Base-by-base conservation (phyloP, 2,329 filamentous ascomycete species). In the Aureobasidium pullulans region DNA sequence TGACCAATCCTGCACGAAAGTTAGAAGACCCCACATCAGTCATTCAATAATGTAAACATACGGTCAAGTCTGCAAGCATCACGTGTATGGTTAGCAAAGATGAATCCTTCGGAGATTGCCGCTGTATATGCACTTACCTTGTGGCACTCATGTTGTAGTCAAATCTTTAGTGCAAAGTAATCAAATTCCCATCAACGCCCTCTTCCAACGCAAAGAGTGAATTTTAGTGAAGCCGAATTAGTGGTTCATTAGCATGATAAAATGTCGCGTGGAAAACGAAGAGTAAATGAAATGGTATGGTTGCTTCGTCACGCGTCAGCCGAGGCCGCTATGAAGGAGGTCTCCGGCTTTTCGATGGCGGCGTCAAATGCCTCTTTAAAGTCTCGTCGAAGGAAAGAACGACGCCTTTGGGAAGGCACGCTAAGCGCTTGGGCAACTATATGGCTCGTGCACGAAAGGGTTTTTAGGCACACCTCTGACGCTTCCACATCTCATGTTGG, bases 41-140 rank as follows among this genome's bases (percentile, higher is more conserved):
- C 39, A 46, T 40, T 32, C 46, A 61, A 64, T 61, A 60, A 23
- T 23, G 23, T 23, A 46, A 75, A 73, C 64, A 74, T 65, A 61
- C 72, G 71, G 64, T 75, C 72, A 61, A 75, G 68, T 64, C 73
- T 74, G 66, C 29, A 16, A 46, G 54, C 42, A 56, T 62, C 62
- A 62, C 57, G 56, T 56, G 46, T 60, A 19, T 36, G 19, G 53
- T 50, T 28, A 62, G 52, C 39, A 52, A 52, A 52, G 52, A 50
- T 57, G 34, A 46, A 52, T 49, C 34, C 49, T 32, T 59, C 57
- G 57, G 57, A 37, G 32, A 60, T 57, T 39, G 36, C 43, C 48
- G 54, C 61, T 13, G 29, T 15, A 47, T 43, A 32, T 47, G 43
- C 46, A 53, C 57, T 63, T 53, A 62, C 61, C 61, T 63, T 60